Evolutionary conservation across 306 rosid genomes (phyloP), one percentile per base, ranked within the genome.

Genomic region (Senna tora): DNA sequence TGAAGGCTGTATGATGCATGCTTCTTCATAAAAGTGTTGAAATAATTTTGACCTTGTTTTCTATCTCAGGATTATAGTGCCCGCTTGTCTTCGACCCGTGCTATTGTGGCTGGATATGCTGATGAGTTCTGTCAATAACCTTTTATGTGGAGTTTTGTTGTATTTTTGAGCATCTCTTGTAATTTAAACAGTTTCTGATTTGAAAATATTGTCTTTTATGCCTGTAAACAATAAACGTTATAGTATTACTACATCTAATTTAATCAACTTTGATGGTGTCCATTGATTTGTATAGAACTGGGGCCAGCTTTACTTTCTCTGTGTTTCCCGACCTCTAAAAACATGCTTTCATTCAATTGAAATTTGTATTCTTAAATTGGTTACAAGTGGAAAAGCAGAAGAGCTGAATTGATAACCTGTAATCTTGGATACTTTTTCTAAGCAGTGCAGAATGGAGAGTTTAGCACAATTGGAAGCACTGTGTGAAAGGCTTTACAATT

Each of bases 401-500:
- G 75, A 79, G 73, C 66, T 75, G 85, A 81, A 54, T 80, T 75
- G 71, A 68, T 79, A 77, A 63, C 54, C 71, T 79, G 81, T 66
- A 72, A 61, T 79, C 70, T 76, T 71, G 80, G 80, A 79, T 49
- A 79, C 76, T 38, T 74, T 71, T 79, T 72, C 21, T 28, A 73
- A 77, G 73, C 81, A 64, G 82, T 72, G 81, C 67, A 79, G 77
- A 76, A 83, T 83, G 87, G 84, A 83, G 84, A 72, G 77, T 62
- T 83, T 83, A 64, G 87, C 82, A 43, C 87, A 84, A 60, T 77
- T 84, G 47, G 87, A 84, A 80, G 79, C 75, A 14, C 42, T 84
- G 57, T 84, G 87, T 39, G 87, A 80, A 72, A 69, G 84, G 61
- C 87, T 84, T 33, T 84, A 84, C 82, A 77, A 80, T 52, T 84